Conservation (phyloP, 2,329 filamentous ascomycete genomes). For the Pezicula rhizophila region DNA sequence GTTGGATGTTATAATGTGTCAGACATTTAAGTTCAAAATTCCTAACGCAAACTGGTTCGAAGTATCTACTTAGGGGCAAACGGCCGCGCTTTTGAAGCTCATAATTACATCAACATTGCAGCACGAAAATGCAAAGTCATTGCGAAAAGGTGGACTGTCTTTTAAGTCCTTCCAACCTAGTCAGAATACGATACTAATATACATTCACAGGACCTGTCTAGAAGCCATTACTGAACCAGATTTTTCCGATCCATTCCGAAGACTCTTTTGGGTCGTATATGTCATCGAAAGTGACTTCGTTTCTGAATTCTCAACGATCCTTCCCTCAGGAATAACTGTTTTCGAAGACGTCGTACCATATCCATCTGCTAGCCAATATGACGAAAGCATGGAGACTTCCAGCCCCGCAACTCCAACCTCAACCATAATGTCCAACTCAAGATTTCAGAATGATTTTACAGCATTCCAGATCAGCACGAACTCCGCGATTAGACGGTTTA, state of each 20-base stretch:
- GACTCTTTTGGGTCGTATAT: slow-evolving; percentile 26
- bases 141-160: slow-evolving; percentile 4
- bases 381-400: background rate
- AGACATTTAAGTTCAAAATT: background rate
- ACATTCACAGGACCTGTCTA: background rate
- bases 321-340: slow-evolving; percentile 25
- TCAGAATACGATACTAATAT: background rate
- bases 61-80: slow-evolving; percentile 23
- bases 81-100: slow-evolving; percentile 19
- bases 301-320: slow-evolving; percentile 23
- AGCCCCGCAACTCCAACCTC: background rate
- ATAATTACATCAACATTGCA: slow-evolving; percentile 22
- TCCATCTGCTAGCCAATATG: slow-evolving; percentile 6
- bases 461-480: slow-evolving; percentile 28
- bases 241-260: slow-evolving; percentile 20
- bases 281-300: slow-evolving; percentile 28
- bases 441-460: slow-evolving; percentile 18
- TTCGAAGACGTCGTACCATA: slow-evolving; percentile 26
- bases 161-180: background rate
- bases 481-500: slow-evolving; percentile 25
- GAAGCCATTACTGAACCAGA: background rate
- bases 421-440: background rate
- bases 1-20: background rate
- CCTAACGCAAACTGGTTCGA: background rate
- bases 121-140: slow-evolving; percentile 25